Base-by-base conservation (phyloP, 164 flowering plant species). In the Aristolochia californica region DNA sequence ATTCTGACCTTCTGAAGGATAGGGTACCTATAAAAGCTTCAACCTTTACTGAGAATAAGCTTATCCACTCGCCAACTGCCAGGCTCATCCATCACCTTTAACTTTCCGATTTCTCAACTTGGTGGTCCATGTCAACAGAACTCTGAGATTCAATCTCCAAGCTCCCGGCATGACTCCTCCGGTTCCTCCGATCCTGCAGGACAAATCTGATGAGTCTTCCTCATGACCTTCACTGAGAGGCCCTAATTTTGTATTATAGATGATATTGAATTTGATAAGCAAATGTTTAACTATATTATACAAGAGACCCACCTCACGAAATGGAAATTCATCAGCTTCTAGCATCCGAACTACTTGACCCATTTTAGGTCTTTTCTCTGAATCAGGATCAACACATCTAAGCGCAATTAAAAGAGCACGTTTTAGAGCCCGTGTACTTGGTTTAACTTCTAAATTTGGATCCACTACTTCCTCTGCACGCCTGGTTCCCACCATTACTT, bases 141-240 rank as follows among this genome's bases (percentile, higher is more conserved):
- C 65, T 67, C 27, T 59, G 45, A 45, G 79, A 69, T 26, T 78
- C 85, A 53, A 74, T 48, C 70, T 87, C 95, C 80, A 80, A 70
- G 77, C 90, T 87, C 17, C 70, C 65, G 34, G 86, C 72, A 4
- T 81, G 83, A 69, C 81, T 87, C 74, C 68, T 79, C 66, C 81
- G 68, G 68, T 63, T 79, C 67, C 83, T 80, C 20, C 84, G 76
- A 61, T 82, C 88, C 95, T 87, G 77, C 55, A 56, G 58, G 44
- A 61, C 13, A 3, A 50, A 15, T 21, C 15, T 5, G 14, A 15
- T 1, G 48, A 61, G 57, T 23, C 48, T 50, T 14, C 12, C 4
- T 23, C 2, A 50, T 50, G 15, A 50, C 20, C 0, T n/a, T 22
- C 10, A 21, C 23, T 14, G 15, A 14, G 26, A 50, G 27, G 26